A percentile compares a stretch with the other conserved stretches of the same genome.
Conservation (phyloP, 495 filamentous ascomycete genomes). For the Symbiotaphrina buchneri region DNA sequence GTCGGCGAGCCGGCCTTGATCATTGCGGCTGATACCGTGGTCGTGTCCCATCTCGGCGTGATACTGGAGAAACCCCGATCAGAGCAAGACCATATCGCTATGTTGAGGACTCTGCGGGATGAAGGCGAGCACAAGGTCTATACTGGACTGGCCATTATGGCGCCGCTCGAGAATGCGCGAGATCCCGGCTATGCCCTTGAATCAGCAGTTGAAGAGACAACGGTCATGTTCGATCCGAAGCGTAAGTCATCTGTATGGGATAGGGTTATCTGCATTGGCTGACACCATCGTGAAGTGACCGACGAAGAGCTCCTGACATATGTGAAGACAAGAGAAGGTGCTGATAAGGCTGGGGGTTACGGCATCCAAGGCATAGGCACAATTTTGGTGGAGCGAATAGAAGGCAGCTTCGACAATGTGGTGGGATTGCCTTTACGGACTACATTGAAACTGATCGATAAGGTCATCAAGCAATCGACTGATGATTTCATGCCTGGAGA, state of each 20-base stretch:
- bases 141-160: slow-evolving; percentile 62
- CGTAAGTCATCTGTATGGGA: slow-evolving; percentile 6
- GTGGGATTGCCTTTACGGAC: slow-evolving; percentile 76
- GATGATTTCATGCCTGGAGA: slow-evolving; percentile 22
- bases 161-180: slow-evolving; percentile 48
- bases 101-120: slow-evolving; percentile 64
- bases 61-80: slow-evolving; percentile 78
- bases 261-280: background rate
- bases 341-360: slow-evolving; percentile 92
- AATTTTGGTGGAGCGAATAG: slow-evolving; percentile 66
- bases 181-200: slow-evolving; percentile 74
- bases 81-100: slow-evolving; percentile 58
- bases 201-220: slow-evolving; percentile 66
- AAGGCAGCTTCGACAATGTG: slow-evolving; percentile 86
- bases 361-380: slow-evolving; percentile 78
- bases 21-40: slow-evolving; percentile 78
- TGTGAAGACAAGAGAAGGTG: slow-evolving; percentile 78
- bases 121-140: slow-evolving; percentile 50
- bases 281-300: slow-evolving; percentile 20
- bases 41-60: slow-evolving; percentile 47
- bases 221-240: slow-evolving; percentile 50
- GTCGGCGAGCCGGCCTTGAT: slow-evolving; percentile 60
- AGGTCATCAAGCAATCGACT: slow-evolving; percentile 35
- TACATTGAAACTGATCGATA: slow-evolving; percentile 67
- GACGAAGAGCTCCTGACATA: slow-evolving; percentile 76